Evolutionary conservation across 108 stramenopile species (phyloP).

Genomic region (Conticribra guillardii): DNA sequence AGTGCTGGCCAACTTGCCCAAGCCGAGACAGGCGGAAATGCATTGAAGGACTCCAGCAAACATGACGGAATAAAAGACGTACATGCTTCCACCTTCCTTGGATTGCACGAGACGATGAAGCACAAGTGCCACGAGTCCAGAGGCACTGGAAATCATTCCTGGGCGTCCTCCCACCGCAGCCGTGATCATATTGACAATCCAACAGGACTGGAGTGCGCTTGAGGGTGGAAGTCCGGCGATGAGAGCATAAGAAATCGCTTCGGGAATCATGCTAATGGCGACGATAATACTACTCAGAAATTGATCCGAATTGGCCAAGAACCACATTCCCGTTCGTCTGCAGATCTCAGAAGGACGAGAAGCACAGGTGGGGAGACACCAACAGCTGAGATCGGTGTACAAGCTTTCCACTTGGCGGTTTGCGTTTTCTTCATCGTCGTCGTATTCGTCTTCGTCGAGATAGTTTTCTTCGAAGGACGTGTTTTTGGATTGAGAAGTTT

Average conservation of each 20-base stretch:
- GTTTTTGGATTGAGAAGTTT: not conserved
- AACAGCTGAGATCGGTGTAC: constrained; percentile 44
- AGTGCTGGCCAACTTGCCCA: constrained; percentile 40
- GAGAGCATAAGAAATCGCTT: constrained; percentile 57
- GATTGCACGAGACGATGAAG: constrained; percentile 33
- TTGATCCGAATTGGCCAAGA: constrained; percentile 51
- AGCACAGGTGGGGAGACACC: constrained; percentile 49
- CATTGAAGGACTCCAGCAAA: constrained; percentile 57
- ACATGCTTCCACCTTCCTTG: constrained; percentile 46
- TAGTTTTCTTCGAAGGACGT: constrained; percentile 17
- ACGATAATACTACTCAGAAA: constrained; percentile 56
- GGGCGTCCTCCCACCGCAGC: constrained; percentile 60
- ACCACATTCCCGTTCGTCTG: constrained; percentile 35
- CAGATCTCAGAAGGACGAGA: constrained; percentile 20
- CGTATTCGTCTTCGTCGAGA: constrained; percentile 1
- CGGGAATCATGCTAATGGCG: constrained; percentile 58
- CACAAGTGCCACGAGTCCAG: constrained; percentile 44
- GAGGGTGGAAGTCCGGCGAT: constrained; percentile 60
- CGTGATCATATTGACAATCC: constrained; percentile 59
- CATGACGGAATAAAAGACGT: constrained; percentile 52
- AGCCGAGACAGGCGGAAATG: constrained; percentile 41
- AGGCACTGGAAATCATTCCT: constrained; percentile 64
- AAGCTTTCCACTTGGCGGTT: constrained; percentile 27
- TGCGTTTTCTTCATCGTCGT: constrained; percentile 9
- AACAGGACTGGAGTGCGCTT: constrained; percentile 50